Percentiles rank a stretch among this genome's conserved stretches.
phyloP scores from a whole-genome alignment of 306 rosid genomes.

The Abrus precatorius region DNA sequence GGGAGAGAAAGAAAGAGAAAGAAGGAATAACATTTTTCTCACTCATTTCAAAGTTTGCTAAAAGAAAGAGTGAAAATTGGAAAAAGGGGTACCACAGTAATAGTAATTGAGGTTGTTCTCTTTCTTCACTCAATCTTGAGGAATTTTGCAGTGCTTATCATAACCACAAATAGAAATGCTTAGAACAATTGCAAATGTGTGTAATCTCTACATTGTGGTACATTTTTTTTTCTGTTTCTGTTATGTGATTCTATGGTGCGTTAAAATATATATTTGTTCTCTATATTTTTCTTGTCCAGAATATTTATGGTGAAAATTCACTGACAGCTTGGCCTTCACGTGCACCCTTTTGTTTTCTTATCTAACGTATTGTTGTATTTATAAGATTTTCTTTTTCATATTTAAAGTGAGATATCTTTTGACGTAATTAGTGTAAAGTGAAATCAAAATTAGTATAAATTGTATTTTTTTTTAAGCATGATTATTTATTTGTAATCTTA shows the following conservation, averaged over 20 bases:
- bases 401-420: no score
- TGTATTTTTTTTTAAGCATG: no score
- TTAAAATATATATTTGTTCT: not conserved
- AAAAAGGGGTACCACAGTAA: not conserved
- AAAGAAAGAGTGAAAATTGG: slow-evolving; percentile 5
- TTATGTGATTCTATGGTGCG: not conserved
- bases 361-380: not conserved
- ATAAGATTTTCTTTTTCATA: not conserved
- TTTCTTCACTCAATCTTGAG: not conserved
- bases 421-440: no score
- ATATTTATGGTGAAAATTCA: not conserved
- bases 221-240: not conserved
- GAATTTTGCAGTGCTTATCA: slow-evolving; percentile 47
- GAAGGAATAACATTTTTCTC: slow-evolving; percentile 56
- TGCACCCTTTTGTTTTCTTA: not conserved
- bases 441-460: no score
- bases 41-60: slow-evolving; percentile 62
- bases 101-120: slow-evolving; percentile 30
- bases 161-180: slow-evolving; percentile 12
- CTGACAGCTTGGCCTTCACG: not conserved
- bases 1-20: slow-evolving; percentile 65
- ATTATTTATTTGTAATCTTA: no score
- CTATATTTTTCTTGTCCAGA: no score
- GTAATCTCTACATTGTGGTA: not conserved
- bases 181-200: slow-evolving; percentile 41